Conservation (phyloP, 176 grass and related monocot species). For the Elaeis guineensis region DNA sequence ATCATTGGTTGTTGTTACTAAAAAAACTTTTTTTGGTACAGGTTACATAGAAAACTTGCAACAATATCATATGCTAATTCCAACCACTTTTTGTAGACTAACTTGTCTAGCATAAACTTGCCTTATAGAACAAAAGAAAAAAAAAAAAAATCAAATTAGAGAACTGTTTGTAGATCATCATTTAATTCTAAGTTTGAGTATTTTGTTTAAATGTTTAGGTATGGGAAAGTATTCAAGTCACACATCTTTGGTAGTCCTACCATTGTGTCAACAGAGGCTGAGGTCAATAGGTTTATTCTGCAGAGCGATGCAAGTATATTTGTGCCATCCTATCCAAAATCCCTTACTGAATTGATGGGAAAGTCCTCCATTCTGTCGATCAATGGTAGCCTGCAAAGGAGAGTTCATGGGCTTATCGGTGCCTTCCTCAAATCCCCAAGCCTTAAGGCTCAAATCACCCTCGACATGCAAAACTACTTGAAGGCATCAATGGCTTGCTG, state of each 20-base stretch:
- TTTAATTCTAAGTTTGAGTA: too few relatives aligned
- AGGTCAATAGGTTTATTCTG: conserved; percentile 68
- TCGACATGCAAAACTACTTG: conserved; percentile 68
- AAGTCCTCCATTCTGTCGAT: conserved; percentile 91
- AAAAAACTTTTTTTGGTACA: too few relatives aligned
- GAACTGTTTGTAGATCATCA: too few relatives aligned
- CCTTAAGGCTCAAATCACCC: conserved; percentile 76
- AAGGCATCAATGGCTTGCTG: conserved; percentile 28
- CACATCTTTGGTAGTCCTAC: conserved; percentile 77
- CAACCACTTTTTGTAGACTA: too few relatives aligned
- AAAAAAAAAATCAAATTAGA: too few relatives aligned
- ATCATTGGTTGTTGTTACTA: too few relatives aligned
- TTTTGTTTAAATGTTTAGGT: conserved; percentile 24
- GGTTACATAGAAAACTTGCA: too few relatives aligned
- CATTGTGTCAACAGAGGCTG: conserved; percentile 73
- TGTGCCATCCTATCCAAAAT: conserved; percentile 93
- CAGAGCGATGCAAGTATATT: conserved; percentile 79
- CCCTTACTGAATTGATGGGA: conserved; percentile 86
- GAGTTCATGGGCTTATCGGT: conserved; percentile 81
- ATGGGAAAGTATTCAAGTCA: conserved; percentile 88
- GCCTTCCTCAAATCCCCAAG: conserved; percentile 85
- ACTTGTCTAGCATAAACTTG: too few relatives aligned
- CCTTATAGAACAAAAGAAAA: too few relatives aligned
- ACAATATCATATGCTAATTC: too few relatives aligned
- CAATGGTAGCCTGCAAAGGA: conserved; percentile 67